phyloP scores from a whole-genome alignment of 371 early-diverging fungal genomes.

The Mortierella sp. region DNA sequence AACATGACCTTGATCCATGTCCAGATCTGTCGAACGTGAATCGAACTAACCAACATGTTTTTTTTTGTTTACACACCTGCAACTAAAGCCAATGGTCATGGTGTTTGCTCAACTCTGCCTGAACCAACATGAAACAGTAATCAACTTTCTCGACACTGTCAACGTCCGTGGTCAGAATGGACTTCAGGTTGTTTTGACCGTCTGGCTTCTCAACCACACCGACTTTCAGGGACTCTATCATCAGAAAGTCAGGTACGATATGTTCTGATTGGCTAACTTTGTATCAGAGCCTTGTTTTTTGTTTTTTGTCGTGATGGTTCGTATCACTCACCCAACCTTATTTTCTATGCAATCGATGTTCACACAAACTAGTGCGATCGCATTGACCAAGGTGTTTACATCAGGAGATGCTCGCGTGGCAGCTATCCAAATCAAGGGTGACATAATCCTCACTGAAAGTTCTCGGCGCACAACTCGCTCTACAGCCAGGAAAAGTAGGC shows the following conservation, averaged over 20 bases:
- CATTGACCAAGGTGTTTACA: slow-evolving; percentile 80
- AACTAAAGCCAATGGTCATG: slow-evolving; percentile 76
- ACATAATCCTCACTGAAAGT: slow-evolving; percentile 77
- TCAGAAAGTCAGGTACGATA: slow-evolving; percentile 67
- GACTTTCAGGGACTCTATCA: slow-evolving; percentile 82
- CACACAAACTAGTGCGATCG: slow-evolving; percentile 69
- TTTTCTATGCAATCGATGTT: neutral
- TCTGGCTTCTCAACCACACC: slow-evolving; percentile 84
- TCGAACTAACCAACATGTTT: neutral
- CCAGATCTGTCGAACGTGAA: neutral
- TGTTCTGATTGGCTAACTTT: neutral
- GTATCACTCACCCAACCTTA: neutral
- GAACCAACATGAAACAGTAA: slow-evolving; percentile 75
- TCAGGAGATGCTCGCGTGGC: slow-evolving; percentile 77
- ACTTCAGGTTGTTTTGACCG: slow-evolving; percentile 74
- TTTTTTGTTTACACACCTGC: neutral
- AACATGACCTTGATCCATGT: neutral
- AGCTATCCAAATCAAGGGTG: slow-evolving; percentile 82
- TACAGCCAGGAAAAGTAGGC: slow-evolving; percentile 39
- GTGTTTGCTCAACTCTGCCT: slow-evolving; percentile 89
- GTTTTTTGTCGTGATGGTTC: neutral
- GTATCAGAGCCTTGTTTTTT: neutral
- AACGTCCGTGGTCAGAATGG: slow-evolving; percentile 71
- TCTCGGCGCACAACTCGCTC: slow-evolving; percentile 66
- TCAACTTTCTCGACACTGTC: slow-evolving; percentile 73